Base-by-base conservation (phyloP, 257 asterid species). In the Solanum chaucha region DNA sequence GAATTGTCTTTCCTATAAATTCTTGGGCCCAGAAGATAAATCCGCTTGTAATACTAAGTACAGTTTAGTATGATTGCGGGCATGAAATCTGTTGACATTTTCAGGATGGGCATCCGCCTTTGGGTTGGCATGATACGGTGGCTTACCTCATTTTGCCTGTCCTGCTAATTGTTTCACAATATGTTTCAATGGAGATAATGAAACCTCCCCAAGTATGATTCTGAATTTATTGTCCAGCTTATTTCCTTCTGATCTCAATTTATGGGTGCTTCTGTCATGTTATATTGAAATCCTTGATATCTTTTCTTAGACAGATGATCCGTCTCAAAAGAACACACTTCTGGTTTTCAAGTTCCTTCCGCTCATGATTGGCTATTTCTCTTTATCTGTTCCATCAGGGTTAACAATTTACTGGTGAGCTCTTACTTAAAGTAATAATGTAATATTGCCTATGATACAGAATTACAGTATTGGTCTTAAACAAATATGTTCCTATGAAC, bases 61-160 rank as follows among this genome's bases (percentile, higher is more conserved):
- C 41, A 28, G n/a, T 80, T 46, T 46, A 46, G 17, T 48, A 10
- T 5, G 28, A 46, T 19, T 48, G 28, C 30, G 28, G 11, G 48
- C 30, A 30, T 81, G 15, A 48, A 48, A 48, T 30, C 30, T 48
- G 44, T 48, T 81, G 70, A 81, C 85, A 15, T 81, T 81, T 90
- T 88, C 94, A 97, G 99, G 99, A 97, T 30, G 99, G 99, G 87
- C 99, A 97, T 89, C 99, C 99, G 24, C 99, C 99, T 73, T 94
- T 96, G 88, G 99, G 99, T 89, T 97, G 99, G 99, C 85, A 82
- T 22, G 99, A 97, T 90, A 97, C 99, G 48, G 94, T 93, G 59
- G 99, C 99, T 81, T 97, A 97, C 93, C 99, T 97, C 59, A 95
- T 95, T 83, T 90, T 97, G 90, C 99, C 99, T 86, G 94, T 93